Evolutionary conservation across 768 basidiomycete species (phyloP), one percentile per base, ranked within the genome.

Genomic region (Mrakia gelida): DNA sequence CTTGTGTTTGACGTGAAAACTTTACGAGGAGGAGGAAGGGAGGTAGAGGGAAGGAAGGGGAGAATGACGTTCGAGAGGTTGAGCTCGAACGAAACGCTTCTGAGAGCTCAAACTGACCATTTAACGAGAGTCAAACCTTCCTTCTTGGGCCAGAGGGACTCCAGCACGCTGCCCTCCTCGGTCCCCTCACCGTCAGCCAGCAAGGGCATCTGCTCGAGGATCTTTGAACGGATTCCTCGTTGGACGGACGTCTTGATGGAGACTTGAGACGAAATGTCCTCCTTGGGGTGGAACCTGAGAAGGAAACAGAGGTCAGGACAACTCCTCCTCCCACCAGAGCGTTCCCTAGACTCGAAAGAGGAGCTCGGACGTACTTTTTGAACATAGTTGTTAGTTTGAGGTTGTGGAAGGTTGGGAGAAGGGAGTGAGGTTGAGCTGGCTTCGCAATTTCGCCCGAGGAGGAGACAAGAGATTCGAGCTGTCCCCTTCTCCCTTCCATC

Each of bases 71-170:
- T 62, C 41, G 34, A 52, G 49, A 52, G 23, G 26, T 61, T 63
- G 26, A 75, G 59, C 56, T 74, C 28, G 30, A 49, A n/a, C 26
- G 15, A 49, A 6, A 28, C 4, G 2, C 11, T 30, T 49, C 28
- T 59, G 49, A 49, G 4, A 18, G 18, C n/a, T 34, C 5, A 15
- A 23, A 83, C 86, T 72, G 32, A 95, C 96, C 97, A 98, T 87
- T 98, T 98, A 79, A 95, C 93, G 82, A 92, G 91, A 7, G 92
- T 91, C 68, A 98, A 87, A 3, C 91, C 88, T 87, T 98, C 96
- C 87, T 98, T 99, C 92, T 98, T 99, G 3, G 95, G 94, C 97
- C 97, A 99, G 73, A 99, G 89, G 81, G 89, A 89, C 83, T 99
- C 97, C 43, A 98, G 86, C 3, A 91, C 89, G 61, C 89, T 88